A percentile compares a stretch with the other conserved stretches of the same genome.
phyloP scores from a whole-genome alignment of 306 rosid species.

The Malus asiatica region DNA sequence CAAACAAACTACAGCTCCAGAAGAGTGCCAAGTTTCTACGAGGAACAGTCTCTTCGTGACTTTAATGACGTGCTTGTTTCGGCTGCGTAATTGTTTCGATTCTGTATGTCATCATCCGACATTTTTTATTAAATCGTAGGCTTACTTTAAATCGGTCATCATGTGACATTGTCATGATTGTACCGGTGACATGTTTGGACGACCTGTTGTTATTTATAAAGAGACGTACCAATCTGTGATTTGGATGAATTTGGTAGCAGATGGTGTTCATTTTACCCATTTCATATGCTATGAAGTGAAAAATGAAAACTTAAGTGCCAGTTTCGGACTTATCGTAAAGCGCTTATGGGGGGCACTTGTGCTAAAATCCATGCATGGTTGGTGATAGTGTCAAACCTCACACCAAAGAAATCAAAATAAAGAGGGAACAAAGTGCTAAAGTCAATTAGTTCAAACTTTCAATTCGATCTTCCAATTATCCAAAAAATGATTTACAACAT shows the following conservation, averaged over 20 bases:
- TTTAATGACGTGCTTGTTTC: conserved; percentile 19
- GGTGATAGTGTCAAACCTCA: background rate
- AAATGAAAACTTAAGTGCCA: background rate
- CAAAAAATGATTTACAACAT: background rate
- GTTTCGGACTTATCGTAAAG: background rate
- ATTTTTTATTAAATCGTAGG: background rate
- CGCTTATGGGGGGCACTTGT: background rate
- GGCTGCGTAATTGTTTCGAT: conserved; percentile 18
- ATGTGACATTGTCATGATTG: background rate
- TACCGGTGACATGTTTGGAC: background rate
- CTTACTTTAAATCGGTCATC: background rate
- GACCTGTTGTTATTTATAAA: background rate
- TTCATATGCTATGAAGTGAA: background rate
- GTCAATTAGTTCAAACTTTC: background rate
- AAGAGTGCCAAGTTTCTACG: background rate
- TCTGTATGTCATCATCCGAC: conserved; percentile 13
- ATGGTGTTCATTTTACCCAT: background rate
- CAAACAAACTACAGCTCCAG: conserved; percentile 3
- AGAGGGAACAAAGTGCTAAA: background rate
- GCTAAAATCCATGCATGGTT: no score
- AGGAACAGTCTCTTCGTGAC: conserved; percentile 14
- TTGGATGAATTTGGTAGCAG: background rate
- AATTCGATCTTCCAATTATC: background rate
- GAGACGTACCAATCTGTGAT: background rate
- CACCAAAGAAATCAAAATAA: background rate